Conservation (phyloP, 805 yeast genomes). For the Zygotorulaspora florentina region DNA sequence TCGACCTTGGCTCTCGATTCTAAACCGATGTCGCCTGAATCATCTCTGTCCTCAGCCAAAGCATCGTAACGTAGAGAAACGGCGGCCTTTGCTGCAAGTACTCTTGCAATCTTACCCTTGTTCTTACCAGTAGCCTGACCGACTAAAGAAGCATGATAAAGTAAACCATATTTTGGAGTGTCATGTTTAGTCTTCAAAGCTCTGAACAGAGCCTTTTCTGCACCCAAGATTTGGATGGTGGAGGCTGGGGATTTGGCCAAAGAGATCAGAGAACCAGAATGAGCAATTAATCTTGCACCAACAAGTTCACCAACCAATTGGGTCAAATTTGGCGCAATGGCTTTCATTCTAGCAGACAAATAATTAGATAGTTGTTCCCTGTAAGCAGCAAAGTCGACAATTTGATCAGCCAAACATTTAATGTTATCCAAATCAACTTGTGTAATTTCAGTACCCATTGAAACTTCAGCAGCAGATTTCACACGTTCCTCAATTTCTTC, state of each 20-base stretch:
- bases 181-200: constrained; percentile 98
- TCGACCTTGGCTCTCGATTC: constrained; percentile 91
- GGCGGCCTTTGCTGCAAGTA: constrained; percentile 97
- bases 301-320: constrained; percentile 95
- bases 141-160: constrained; percentile 93
- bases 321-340: constrained; percentile 96
- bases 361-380: constrained; percentile 94
- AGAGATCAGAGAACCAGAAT: constrained; percentile 90
- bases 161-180: constrained; percentile 96
- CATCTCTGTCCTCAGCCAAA: constrained; percentile 93
- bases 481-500: constrained; percentile 91
- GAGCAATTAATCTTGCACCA: constrained; percentile 97
- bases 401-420: constrained; percentile 88
- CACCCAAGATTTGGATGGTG: constrained; percentile 96
- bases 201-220: constrained; percentile 97
- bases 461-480: constrained; percentile 94
- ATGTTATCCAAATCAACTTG: constrained; percentile 85
- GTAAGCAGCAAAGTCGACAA: constrained; percentile 92
- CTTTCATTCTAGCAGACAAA: constrained; percentile 92
- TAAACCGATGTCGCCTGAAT: constrained; percentile 88
- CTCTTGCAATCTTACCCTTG: constrained; percentile 98
- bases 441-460: constrained; percentile 99
- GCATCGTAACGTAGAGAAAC: constrained; percentile 96
- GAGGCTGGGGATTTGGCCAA: constrained; percentile 98
- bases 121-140: constrained; percentile 98